Evolutionary conservation across 2,329 filamentous ascomycete genomes (phyloP).

Genomic region (Orbilia brochopaga): DNA sequence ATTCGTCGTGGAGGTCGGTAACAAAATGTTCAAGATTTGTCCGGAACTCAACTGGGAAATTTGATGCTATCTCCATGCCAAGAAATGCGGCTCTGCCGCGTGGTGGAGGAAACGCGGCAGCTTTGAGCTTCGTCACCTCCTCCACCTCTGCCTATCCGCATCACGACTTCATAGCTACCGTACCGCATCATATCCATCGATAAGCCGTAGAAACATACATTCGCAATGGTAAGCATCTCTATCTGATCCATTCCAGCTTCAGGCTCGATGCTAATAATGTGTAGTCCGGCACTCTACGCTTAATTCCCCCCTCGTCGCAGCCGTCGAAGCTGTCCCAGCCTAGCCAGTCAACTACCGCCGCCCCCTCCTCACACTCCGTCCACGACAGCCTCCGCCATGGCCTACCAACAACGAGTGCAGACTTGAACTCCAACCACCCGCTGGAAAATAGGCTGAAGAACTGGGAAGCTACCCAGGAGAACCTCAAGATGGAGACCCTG

Average conservation of each 20-base stretch:
- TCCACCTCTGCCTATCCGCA: slow-evolving; percentile 2
- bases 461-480: slow-evolving; percentile 89
- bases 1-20: slow-evolving; percentile 5
- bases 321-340: slow-evolving; percentile 70
- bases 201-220: slow-evolving; percentile 11
- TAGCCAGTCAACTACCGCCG: slow-evolving; percentile 66
- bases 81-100: slow-evolving; percentile 44
- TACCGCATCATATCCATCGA: slow-evolving; percentile 1
- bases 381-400: slow-evolving; percentile 91
- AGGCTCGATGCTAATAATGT: slow-evolving; percentile 17
- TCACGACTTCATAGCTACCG: slow-evolving; percentile 6
- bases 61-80: slow-evolving; percentile 25
- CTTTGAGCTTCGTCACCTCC: slow-evolving; percentile 46
- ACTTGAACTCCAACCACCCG: slow-evolving; percentile 77
- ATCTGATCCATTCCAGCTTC: not conserved
- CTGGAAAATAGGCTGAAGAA: slow-evolving; percentile 86
- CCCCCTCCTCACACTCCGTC: slow-evolving; percentile 88
- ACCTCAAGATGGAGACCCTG: slow-evolving; percentile 84
- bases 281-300: slow-evolving; percentile 76
- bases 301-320: slow-evolving; percentile 75
- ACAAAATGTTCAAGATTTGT: slow-evolving; percentile 6
- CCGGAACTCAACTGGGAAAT: slow-evolving; percentile 15
- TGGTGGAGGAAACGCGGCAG: slow-evolving; percentile 40
- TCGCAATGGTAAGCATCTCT: slow-evolving; percentile 21
- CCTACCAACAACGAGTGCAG: slow-evolving; percentile 64